Evolutionary conservation across 306 rosid genomes (phyloP).

Genomic region (Ormosia semicastrata): DNA sequence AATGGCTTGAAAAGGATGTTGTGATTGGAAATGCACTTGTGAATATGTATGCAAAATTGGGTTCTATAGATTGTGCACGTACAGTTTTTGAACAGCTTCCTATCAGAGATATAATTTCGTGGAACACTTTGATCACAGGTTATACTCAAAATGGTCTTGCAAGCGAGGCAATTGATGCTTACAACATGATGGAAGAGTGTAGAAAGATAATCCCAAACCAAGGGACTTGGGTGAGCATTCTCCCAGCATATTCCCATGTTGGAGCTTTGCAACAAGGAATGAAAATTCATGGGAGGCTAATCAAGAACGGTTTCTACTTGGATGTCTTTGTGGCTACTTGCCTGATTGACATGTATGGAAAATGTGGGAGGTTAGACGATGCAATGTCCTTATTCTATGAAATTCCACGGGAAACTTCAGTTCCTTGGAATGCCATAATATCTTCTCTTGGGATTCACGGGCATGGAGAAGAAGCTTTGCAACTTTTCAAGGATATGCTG

Average conservation of each 20-base stretch:
- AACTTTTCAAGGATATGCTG: conserved; percentile 42
- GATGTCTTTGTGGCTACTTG: conserved; percentile 50
- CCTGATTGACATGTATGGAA: too few relatives aligned
- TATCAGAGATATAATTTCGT: conserved; percentile 36
- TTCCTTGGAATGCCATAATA: conserved; percentile 50
- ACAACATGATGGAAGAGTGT: conserved; percentile 35
- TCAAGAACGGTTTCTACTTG: conserved; percentile 32
- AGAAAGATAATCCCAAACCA: conserved; percentile 33
- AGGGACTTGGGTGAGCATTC: conserved; percentile 57
- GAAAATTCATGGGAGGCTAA: conserved; percentile 44
- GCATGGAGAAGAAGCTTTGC: conserved; percentile 33
- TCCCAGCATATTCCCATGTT: conserved; percentile 51
- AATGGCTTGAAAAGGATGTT: conserved; percentile 32
- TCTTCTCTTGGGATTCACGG: conserved; percentile 50
- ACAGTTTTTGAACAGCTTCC: conserved; percentile 39
- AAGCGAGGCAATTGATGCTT: conserved; percentile 41
- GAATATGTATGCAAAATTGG: conserved; percentile 44
- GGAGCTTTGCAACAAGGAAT: conserved; percentile 52
- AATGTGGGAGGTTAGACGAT: too few relatives aligned
- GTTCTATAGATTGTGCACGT: conserved; percentile 31
- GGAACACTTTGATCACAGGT: conserved; percentile 52
- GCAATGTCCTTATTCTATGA: too few relatives aligned
- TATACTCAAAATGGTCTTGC: conserved; percentile 51
- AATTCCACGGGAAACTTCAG: conserved; percentile 35
- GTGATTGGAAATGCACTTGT: conserved; percentile 36